Conservation (phyloP, 176 grass and related monocot species). For the Aegilops umbellulata region DNA sequence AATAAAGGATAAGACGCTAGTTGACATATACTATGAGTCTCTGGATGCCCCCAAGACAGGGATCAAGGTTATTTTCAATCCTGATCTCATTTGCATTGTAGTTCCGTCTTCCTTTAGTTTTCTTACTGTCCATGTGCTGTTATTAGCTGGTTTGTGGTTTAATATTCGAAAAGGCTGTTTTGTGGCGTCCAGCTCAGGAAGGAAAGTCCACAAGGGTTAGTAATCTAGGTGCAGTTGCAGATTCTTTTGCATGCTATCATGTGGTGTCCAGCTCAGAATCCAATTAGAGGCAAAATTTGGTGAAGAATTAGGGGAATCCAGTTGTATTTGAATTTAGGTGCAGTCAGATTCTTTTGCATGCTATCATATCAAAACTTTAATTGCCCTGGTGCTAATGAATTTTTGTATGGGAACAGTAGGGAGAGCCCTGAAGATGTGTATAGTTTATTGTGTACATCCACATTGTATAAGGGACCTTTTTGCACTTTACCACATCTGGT, state of each 20-base stretch:
- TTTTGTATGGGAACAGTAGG: neutral
- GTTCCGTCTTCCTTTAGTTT: neutral
- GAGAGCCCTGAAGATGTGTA: neutral
- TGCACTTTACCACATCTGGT: no score
- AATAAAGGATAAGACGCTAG: constrained; percentile 28
- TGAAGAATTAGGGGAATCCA: no score
- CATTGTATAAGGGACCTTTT: no score
- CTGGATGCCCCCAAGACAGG: constrained; percentile 64
- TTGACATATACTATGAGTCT: constrained; percentile 68
- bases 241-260: no score
- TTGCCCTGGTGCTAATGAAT: neutral
- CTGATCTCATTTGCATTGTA: neutral
- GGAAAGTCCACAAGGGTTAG: neutral
- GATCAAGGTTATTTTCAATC: constrained; percentile 35
- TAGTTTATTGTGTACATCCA: no score
- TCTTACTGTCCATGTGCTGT: neutral
- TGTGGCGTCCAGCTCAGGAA: neutral
- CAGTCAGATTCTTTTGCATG: neutral
- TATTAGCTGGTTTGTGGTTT: neutral
- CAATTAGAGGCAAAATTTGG: neutral
- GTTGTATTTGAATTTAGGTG: neutral
- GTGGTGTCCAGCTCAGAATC: neutral
- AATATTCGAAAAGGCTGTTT: neutral
- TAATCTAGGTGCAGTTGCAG: neutral
- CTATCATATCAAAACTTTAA: neutral